Evolutionary conservation across 169 alveolate species (phyloP).

Genomic region (Plasmodium inui): DNA sequence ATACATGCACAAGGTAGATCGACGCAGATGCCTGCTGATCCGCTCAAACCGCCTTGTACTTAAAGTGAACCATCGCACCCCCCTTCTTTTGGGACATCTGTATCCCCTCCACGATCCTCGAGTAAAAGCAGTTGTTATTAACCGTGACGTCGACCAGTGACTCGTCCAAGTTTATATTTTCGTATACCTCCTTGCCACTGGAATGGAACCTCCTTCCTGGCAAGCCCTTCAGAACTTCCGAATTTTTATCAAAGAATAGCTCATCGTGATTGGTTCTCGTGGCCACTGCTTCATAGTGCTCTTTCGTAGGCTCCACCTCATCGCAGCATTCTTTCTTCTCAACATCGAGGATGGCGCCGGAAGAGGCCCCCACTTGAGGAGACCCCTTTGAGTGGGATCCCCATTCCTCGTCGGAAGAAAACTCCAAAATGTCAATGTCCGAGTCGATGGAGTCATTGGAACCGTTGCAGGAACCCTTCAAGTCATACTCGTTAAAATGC

Average conservation of each 20-base stretch:
- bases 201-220: constrained; percentile 68
- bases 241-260: constrained; percentile 11
- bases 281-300: not conserved
- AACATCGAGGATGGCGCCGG: not conserved
- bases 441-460: constrained; percentile 57
- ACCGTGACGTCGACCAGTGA: constrained; percentile 47
- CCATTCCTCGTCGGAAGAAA: constrained; percentile 36
- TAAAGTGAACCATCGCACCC: constrained; percentile 59
- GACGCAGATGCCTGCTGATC: not conserved
- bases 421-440: constrained; percentile 43
- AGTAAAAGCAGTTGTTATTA: constrained; percentile 46
- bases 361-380: not conserved
- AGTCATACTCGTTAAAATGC: constrained; percentile 53
- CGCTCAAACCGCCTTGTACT: not conserved
- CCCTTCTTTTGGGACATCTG: constrained; percentile 35
- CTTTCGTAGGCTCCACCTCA: not conserved
- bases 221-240: constrained; percentile 14
- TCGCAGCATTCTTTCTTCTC: constrained; percentile 3
- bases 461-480: constrained; percentile 21
- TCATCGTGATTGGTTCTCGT: not conserved
- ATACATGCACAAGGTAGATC: not conserved
- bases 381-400: not conserved
- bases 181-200: constrained; percentile 31
- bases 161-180: constrained; percentile 56
- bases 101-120: constrained; percentile 56